phyloP scores from a whole-genome alignment of 371 early-diverging fungal genomes.

The Mycotypha africana region DNA sequence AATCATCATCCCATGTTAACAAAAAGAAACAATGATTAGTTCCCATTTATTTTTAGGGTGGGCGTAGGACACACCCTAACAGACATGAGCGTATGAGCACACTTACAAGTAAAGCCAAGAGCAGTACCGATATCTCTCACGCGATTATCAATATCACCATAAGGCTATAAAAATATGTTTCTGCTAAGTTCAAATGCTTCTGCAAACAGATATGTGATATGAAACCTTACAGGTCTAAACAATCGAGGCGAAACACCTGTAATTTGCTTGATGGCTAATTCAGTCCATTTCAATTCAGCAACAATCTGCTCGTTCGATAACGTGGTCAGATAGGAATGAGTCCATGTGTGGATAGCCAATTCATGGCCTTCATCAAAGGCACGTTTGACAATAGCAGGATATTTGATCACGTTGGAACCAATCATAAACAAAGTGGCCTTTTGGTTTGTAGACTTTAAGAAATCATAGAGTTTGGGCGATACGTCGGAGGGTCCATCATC shows the following conservation, averaged over 20 bases:
- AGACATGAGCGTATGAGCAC: too few species aligned
- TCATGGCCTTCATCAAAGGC: constrained; percentile 46
- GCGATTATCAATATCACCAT: constrained; percentile 65
- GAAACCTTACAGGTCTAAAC: constrained; percentile 38
- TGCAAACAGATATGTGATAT: not conserved
- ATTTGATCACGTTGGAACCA: constrained; percentile 49
- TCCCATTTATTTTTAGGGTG: too few species aligned
- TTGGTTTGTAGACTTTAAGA: constrained; percentile 41
- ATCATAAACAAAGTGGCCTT: constrained; percentile 63
- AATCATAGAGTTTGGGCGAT: constrained; percentile 42
- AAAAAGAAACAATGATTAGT: too few species aligned
- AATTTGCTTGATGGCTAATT: constrained; percentile 56
- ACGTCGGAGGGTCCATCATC: constrained; percentile 59
- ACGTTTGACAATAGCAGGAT: constrained; percentile 46
- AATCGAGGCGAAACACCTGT: constrained; percentile 49
- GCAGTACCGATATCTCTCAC: constrained; percentile 54
- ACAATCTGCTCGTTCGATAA: constrained; percentile 60
- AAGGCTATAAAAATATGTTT: constrained; percentile 39
- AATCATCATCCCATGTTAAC: too few species aligned
- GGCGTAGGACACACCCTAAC: too few species aligned
- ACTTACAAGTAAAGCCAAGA: constrained; percentile 45
- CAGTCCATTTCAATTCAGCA: constrained; percentile 70
- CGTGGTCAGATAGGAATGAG: constrained; percentile 60
- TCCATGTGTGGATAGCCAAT: constrained; percentile 48
- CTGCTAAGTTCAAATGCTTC: not conserved